Evolutionary conservation across 768 basidiomycete genomes (phyloP).

Genomic region (Tylopilus cervinicoccineus): DNA sequence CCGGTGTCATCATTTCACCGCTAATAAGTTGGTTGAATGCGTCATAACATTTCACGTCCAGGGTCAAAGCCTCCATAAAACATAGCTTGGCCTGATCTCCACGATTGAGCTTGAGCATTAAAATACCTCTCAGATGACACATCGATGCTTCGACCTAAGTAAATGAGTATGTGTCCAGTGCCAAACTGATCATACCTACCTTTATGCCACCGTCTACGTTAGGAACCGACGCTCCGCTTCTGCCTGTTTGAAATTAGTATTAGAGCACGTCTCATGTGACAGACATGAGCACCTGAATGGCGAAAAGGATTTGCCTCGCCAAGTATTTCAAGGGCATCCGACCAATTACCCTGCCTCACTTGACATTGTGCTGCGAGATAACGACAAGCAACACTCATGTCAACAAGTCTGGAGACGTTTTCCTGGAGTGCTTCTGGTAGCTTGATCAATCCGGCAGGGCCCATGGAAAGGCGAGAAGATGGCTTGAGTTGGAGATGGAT

Average conservation of each 20-base stretch:
- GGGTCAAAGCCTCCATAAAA: slow-evolving; percentile 90
- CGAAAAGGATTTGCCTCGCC: slow-evolving; percentile 91
- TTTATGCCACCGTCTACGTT: slow-evolving; percentile 94
- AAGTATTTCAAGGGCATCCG: slow-evolving; percentile 87
- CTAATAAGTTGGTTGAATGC: slow-evolving; percentile 87
- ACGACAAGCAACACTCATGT: slow-evolving; percentile 93
- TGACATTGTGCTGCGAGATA: slow-evolving; percentile 97
- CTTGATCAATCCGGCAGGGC: slow-evolving; percentile 67
- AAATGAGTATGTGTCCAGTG: background rate
- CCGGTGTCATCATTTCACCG: slow-evolving; percentile 93
- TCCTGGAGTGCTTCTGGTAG: slow-evolving; percentile 62
- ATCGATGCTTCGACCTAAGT: slow-evolving; percentile 94
- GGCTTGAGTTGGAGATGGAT: slow-evolving; percentile 34
- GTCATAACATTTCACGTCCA: slow-evolving; percentile 97
- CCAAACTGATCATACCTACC: slow-evolving; percentile 38
- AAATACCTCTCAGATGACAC: slow-evolving; percentile 88
- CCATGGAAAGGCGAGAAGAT: slow-evolving; percentile 62
- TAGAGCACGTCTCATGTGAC: background rate
- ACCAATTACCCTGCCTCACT: slow-evolving; percentile 88
- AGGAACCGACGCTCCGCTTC: slow-evolving; percentile 66
- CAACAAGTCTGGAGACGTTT: slow-evolving; percentile 73
- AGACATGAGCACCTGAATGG: slow-evolving; percentile 48
- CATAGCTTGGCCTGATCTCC: slow-evolving; percentile 89
- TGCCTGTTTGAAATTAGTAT: slow-evolving; percentile 35
- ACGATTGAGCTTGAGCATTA: slow-evolving; percentile 93